phyloP scores from a whole-genome alignment of 441 rosid species.

The Erodium chrysanthum region DNA sequence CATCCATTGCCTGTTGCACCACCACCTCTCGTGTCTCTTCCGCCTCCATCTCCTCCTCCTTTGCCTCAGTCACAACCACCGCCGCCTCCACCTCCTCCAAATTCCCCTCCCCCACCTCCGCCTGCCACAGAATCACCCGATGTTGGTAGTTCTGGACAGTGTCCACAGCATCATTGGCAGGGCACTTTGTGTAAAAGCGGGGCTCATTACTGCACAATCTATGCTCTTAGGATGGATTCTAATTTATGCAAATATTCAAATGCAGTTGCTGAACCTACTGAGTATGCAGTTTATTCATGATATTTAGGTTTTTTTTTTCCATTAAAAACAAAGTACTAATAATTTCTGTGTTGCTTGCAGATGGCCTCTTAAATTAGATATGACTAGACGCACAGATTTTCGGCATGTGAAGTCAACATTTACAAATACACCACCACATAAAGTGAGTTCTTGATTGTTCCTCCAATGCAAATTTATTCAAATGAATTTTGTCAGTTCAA shows the following conservation, averaged over 20 bases:
- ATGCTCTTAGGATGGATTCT: constrained; percentile 60
- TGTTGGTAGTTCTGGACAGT: constrained; percentile 34
- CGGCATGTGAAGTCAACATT: constrained; percentile 69
- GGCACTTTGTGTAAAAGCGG: constrained; percentile 84
- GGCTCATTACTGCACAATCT: constrained; percentile 69
- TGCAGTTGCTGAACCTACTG: constrained; percentile 64
- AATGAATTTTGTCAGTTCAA: not conserved
- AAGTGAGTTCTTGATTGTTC: constrained; percentile 38
- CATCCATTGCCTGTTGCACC: constrained; percentile 42
- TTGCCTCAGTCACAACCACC: constrained; percentile 43
- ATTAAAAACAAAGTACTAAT: too few relatives aligned
- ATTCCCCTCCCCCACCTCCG: constrained; percentile 67
- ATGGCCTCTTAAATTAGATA: constrained; percentile 84
- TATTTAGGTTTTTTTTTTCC: not conserved
- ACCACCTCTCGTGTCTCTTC: constrained; percentile 38
- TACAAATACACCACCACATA: constrained; percentile 62
- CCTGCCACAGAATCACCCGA: constrained; percentile 33
- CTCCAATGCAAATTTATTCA: not conserved
- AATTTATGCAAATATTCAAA: constrained; percentile 62
- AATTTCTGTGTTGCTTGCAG: constrained; percentile 31
- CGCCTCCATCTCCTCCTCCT: constrained; percentile 40
- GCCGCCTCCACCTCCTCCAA: constrained; percentile 13
- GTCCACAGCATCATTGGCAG: constrained; percentile 54
- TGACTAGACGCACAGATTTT: constrained; percentile 88
- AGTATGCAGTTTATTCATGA: constrained; percentile 38